Base-by-base conservation (phyloP, 805 yeast species). In the Kluyveromyces dobzhanskii region DNA sequence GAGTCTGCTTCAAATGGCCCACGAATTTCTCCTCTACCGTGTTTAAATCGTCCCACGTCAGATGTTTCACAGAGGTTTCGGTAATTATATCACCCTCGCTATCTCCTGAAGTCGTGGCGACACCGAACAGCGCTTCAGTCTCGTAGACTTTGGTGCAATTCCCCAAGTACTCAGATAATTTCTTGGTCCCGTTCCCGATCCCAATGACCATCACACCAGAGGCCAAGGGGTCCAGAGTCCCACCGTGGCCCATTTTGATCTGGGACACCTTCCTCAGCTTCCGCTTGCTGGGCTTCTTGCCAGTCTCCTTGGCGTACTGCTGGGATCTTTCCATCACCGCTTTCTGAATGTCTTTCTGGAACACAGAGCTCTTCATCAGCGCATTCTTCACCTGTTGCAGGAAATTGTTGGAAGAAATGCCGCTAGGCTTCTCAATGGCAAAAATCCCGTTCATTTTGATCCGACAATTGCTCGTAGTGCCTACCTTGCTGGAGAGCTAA, bases 171-270 rank as follows among this genome's bases (percentile, higher is more conserved):
- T 73, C 67, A 40, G 77, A 80, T 31, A 92, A 65, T 54, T 73
- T 67, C 57, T 90, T 94, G 2, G 99, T 92, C 3, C 98, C 98
- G 1, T 69, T 45, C 4, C 96, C 96, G n/a, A 92, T 75, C 4
- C 98, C 99, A 40, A 92, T 70, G 2, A 94, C 90, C 30, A 85
- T 60, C 1, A 90, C 88, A 9, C 99, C 99, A n/a, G 87, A 78
- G 0, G 99, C 99, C 31, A 85, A 62, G 0, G 97, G 97, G 54
- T 92, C 99, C 28, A 92, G 66, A 0, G 99, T 92, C 8, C 99
- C 99, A 14, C 98, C 99, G 59, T 92, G 99, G 1, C 99, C 99
- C 69, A 90, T 81, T 54, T 92, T 92, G 25, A 88, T 78, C 50
- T 78, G 79, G 4, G 63, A 49, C 3, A 73, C 65, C 24, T 68